Evolutionary conservation across 73 alveolate genomes (phyloP), one percentile per base, ranked within the genome.

Genomic region (Symbiodinium pilosum): DNA sequence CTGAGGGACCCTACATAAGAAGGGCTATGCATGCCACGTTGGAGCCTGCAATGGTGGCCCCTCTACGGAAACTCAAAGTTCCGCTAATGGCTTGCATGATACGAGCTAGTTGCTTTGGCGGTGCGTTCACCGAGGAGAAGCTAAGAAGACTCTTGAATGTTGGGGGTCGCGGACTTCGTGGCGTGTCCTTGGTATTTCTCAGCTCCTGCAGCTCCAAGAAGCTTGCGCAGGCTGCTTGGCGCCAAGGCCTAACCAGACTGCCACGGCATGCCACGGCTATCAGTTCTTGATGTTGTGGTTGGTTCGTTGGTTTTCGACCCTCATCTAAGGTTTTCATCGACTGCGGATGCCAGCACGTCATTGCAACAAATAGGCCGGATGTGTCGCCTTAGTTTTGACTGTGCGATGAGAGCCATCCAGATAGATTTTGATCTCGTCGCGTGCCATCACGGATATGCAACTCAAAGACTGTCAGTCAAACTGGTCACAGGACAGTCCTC

Each of bases 281-380:
- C n/a, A n/a, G n/a, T n/a, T n/a, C n/a, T n/a, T 26, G 84, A 30
- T 11, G 24, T 69, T 39, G 34, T 28, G 84, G 34, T n/a, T n/a
- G 41, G 26, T 69, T 21, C n/a, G 77, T 59, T 59, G 32, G 6
- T 59, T 14, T 59, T 59, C 38, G n/a, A 34, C 77, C 59, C 81
- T n/a, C 38, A n/a, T 9, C 43, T 56, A 12, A 91, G 97, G 97
- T 91, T 39, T 91, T 91, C 44, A 68, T 91, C n/a, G 97, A 91
- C 81, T 42, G 97, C 39, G 97, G 97, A 38, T 91, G 97, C 88
- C 97, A 91, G 88, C 97, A 91, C 81, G 97, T 91, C 26, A 91
- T 91, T 71, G 97, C 97, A 20, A 91, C 97, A 14, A 68, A 52
- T 52, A 91, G 97, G 97, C 73, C 28, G n/a, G n/a, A n/a, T n/a